Base-by-base conservation (phyloP, 768 basidiomycete genomes). In the Rhizopogon vinicolor region DNA sequence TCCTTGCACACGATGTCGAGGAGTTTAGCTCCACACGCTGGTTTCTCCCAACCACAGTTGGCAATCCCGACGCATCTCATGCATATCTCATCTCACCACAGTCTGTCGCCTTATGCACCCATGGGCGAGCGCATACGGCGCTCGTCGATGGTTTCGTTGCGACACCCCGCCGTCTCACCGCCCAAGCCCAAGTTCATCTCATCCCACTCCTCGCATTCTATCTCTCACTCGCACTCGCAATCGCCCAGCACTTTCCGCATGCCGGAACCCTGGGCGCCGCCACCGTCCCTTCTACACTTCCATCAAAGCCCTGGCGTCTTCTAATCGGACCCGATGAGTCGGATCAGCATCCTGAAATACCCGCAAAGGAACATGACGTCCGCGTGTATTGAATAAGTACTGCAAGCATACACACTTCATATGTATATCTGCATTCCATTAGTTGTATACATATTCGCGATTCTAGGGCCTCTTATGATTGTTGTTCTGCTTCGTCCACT, bases 221-320 rank as follows among this genome's bases (percentile, higher is more conserved):
- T 40, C 53, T 1, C n/a, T 44, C 10, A 18, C 46, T 18, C 8
- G 14, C 19, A 46, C 46, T 6, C 57, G 25, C 64, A 49, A 7
- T 41, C 51, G 25, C 22, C 56, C 18, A 62, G 60, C 18, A 55
- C 63, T 3, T 3, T 63, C 2, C 7, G 54, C 13, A 68, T 70
- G 68, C 62, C 68, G 0, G 66, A 70, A 41, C 62, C 66, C 1
- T 68, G 68, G 67, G 39, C 35, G 8, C 22, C 45, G 7, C 59
- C 28, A 14, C 43, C 3, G 44, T 48, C 1, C 52, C 41, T 41
- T 12, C 41, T 41, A 35, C 35, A 35, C 10, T 41, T 33, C 35
- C 56, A 54, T 10, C 45, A 29, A 3, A 44, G 54, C 28, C 29
- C 54, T 6, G 59, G 16, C 16, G 51, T 52, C 31, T 60, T 68